A percentile compares a stretch with the other conserved stretches of the same genome.
Conservation (phyloP, 257 asterid genomes). For the Apocynum venetum region DNA sequence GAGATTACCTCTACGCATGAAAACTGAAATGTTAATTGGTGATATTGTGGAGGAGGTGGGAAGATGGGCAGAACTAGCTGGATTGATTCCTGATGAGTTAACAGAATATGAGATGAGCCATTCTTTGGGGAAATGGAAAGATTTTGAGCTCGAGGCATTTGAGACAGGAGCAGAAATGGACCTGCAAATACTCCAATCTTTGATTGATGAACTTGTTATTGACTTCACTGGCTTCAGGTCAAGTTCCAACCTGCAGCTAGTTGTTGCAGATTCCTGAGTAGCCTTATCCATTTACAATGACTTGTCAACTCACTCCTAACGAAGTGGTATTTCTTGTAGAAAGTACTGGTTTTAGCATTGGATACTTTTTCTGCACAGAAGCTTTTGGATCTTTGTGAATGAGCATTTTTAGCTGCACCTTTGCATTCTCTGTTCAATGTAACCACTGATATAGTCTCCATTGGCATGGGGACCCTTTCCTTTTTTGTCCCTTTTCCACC, state of each 20-base stretch:
- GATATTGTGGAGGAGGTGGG: slow-evolving; percentile 57
- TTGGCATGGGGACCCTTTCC: neutral
- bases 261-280: neutral
- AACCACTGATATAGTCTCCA: neutral
- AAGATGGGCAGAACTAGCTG: slow-evolving; percentile 58
- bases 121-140: slow-evolving; percentile 60
- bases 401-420: neutral
- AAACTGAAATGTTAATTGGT: slow-evolving; percentile 39
- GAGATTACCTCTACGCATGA: slow-evolving; percentile 50
- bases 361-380: neutral
- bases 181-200: slow-evolving; percentile 40
- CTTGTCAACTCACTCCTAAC: neutral
- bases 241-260: neutral
- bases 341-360: slow-evolving; percentile 4
- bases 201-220: slow-evolving; percentile 65
- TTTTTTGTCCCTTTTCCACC: neutral
- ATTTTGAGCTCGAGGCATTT: slow-evolving; percentile 48
- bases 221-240: slow-evolving; percentile 27
- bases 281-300: neutral
- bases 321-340: slow-evolving; percentile 13
- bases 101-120: slow-evolving; percentile 68
- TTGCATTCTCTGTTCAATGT: neutral
- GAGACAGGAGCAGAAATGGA: slow-evolving; percentile 64
- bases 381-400: slow-evolving; percentile 8
- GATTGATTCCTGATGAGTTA: slow-evolving; percentile 46